These are phyloP conservation scores for Populus hybrid DNA, from an alignment of 441 rosid genomes.

Conservation along the genomic window DNA sequence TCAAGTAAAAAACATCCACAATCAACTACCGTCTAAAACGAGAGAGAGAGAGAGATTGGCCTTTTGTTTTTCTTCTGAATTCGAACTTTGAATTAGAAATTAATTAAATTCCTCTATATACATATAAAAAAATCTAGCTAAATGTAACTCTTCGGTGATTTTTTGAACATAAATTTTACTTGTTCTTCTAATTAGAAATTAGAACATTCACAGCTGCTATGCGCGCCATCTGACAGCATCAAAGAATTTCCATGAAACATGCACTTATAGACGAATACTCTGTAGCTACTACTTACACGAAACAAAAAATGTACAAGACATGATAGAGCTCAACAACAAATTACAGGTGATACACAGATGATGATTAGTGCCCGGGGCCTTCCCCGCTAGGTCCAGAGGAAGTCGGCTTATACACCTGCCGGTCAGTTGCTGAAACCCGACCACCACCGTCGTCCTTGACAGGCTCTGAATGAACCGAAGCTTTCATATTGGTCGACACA, in stretches of 20 bases:
- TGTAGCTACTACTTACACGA: slow-evolving; percentile 14
- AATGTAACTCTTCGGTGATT: background rate
- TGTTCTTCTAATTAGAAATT: background rate
- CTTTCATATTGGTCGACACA: slow-evolving; percentile 5
- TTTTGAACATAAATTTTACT: background rate
- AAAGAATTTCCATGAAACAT: slow-evolving; percentile 26
- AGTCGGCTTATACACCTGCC: slow-evolving; percentile 36
- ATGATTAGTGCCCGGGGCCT: slow-evolving; percentile 67
- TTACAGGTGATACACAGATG: slow-evolving; percentile 1
- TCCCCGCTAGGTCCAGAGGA: slow-evolving; percentile 75
- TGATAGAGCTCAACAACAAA: background rate
- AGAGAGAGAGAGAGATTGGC: too few relatives aligned
- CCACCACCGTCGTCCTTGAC: background rate
- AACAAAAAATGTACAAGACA: background rate
- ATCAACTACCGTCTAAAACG: too few relatives aligned
- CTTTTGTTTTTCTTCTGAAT: too few relatives aligned
- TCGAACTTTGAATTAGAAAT: too few relatives aligned
- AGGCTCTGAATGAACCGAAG: slow-evolving; percentile 15
- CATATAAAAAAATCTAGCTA: too few relatives aligned
- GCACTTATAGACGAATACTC: background rate
- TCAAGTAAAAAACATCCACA: background rate
- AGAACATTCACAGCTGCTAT: slow-evolving; percentile 4
- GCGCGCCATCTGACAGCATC: slow-evolving; percentile 20
- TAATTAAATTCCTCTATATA: background rate
- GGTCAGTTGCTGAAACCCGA: slow-evolving; percentile 22